phyloP scores from a whole-genome alignment of 257 asterid genomes.

The Verbascum thapsus region DNA sequence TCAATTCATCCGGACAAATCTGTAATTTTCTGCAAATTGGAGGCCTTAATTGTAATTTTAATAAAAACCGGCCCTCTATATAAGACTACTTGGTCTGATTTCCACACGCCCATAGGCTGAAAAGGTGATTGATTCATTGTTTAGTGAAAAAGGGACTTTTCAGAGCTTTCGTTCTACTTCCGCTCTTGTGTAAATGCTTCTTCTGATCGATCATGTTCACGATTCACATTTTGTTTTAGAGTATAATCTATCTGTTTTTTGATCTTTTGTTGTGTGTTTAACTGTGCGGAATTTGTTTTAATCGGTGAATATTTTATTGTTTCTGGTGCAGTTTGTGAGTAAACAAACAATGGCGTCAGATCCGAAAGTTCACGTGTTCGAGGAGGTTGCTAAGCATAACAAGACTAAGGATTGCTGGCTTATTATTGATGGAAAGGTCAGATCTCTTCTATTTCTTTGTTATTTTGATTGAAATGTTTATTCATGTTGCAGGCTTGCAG shows the following conservation, averaged over 20 bases:
- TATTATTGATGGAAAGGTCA: slow-evolving; percentile 78
- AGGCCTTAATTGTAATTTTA: too few species aligned
- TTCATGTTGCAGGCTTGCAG: too few species aligned
- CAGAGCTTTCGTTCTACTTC: too few species aligned
- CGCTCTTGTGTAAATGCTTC: slow-evolving; percentile 24
- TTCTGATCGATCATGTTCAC: neutral
- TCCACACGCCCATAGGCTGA: neutral
- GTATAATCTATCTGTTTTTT: neutral
- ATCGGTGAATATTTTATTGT: neutral
- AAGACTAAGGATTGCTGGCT: slow-evolving; percentile 92
- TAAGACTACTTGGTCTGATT: too few species aligned
- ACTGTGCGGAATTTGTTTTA: neutral
- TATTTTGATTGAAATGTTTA: too few species aligned
- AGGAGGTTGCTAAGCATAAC: slow-evolving; percentile 80
- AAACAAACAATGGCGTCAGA: slow-evolving; percentile 62
- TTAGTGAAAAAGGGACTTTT: neutral
- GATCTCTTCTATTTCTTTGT: too few species aligned
- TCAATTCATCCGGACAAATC: too few species aligned
- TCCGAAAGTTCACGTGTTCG: slow-evolving; percentile 54
- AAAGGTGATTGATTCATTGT: slow-evolving; percentile 5
- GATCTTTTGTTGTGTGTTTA: neutral
- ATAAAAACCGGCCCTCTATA: too few species aligned
- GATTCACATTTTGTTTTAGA: neutral
- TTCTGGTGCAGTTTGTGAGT: slow-evolving; percentile 30
- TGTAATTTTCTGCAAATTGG: too few species aligned